Evolutionary conservation across 2,329 filamentous ascomycete species (phyloP), one percentile per base, ranked within the genome.

Genomic region (Penicillium sumatraense): DNA sequence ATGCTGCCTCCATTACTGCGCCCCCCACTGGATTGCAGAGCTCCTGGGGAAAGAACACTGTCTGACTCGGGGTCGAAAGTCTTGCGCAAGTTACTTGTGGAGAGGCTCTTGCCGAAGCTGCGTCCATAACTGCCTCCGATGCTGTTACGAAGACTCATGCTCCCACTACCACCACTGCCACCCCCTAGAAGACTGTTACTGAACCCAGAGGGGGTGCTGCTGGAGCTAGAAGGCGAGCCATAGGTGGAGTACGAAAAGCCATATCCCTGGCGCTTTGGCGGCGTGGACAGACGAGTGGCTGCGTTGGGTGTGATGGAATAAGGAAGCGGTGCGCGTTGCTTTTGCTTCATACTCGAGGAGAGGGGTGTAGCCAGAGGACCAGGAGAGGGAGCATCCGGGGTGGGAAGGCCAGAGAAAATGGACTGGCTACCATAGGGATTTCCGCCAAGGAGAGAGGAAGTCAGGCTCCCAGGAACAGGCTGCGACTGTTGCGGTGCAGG

Each of bases 171-270:
- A 2, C 60, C 57, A 54, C 41, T 48, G 4, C 51, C 36, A 2
- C 60, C 57, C 53, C 41, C 51, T 3, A 89, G 74, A 31, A 93
- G 74, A 68, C 87, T 92, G 68, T 85, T 86, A 21, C 85, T 84
- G 49, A 89, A 77, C 16, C 81, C 82, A 33, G 85, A 86, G 5
- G 90, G 89, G 6, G 89, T 89, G 72, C 88, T 91, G 40, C 84
- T 80, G 33, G 80, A 82, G 68, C 88, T 82, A 4, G 89, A 86
- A 5, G 93, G 92, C 1, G 89, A 93, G 41, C 91, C 91, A 66
- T 96, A 96, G 2, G 88, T 92, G 61, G 92, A 96, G 75, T 97
- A 97, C 2, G 89, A 92, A 72, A 97, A 96, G 2, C 93, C 93
- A 69, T 91, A 97, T 5, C 91, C 91, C 53, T 77, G 78, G 53